A percentile compares a stretch with the other conserved stretches of the same genome.
phyloP scores from a whole-genome alignment of 1,139 yeast species.

The Suhomyces atakaporum region DNA sequence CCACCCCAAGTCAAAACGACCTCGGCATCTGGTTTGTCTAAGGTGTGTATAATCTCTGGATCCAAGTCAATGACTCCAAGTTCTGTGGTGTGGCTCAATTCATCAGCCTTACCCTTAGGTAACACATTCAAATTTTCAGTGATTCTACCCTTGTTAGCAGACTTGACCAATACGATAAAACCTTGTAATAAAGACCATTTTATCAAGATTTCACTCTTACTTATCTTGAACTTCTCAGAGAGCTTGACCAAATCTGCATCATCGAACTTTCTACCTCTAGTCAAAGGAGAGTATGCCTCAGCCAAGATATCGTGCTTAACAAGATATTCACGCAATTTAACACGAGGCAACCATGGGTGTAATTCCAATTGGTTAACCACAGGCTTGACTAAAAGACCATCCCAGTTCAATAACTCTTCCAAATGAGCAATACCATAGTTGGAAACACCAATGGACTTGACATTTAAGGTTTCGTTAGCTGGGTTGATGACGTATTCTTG shows the following conservation, averaged over 20 bases:
- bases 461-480: constrained; percentile 27
- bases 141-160: constrained; percentile 53
- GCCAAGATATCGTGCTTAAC: constrained; percentile 45
- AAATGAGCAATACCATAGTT: constrained; percentile 40
- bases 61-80: constrained; percentile 41
- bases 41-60: constrained; percentile 28
- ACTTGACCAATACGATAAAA: constrained; percentile 71
- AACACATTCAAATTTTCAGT: constrained; percentile 37
- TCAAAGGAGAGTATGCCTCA: constrained; percentile 73
- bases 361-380: constrained; percentile 48
- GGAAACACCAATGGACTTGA: constrained; percentile 47
- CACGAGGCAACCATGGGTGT: constrained; percentile 49
- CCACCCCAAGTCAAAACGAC: constrained; percentile 34
- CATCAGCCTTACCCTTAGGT: constrained; percentile 25
- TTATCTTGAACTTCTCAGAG: constrained; percentile 25
- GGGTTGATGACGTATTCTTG: constrained; percentile 38
- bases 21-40: constrained; percentile 37
- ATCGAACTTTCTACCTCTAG: constrained; percentile 56
- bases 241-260: constrained; percentile 49
- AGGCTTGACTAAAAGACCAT: constrained; percentile 38
- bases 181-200: constrained; percentile 53
- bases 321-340: constrained; percentile 40
- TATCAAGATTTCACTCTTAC: constrained; percentile 33
- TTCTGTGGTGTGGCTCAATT: constrained; percentile 22
- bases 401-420: constrained; percentile 39